Evolutionary conservation across 2,329 filamentous ascomycete genomes (phyloP).

Genomic region (Tolypocladium endophyticum): DNA sequence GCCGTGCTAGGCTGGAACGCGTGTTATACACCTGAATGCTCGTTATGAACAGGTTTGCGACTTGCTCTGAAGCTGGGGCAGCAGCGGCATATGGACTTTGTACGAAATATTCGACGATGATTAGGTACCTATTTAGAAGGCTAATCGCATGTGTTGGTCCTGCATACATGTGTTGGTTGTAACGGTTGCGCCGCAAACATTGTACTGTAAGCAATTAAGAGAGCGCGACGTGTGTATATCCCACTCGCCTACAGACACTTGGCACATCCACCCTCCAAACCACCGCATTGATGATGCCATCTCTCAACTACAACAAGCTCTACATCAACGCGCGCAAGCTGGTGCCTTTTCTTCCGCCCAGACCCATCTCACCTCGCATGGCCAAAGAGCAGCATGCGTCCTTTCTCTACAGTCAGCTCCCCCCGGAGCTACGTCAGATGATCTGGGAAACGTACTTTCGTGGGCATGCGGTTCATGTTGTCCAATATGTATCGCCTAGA

Average conservation of each 20-base stretch:
- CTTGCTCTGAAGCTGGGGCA: background rate
- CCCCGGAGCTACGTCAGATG: slow-evolving; percentile 6
- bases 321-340: slow-evolving; percentile 5
- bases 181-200: background rate
- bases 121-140: background rate
- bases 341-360: slow-evolving; percentile 6
- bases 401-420: slow-evolving; percentile 4
- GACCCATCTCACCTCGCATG: slow-evolving; percentile 6
- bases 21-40: background rate
- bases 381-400: slow-evolving; percentile 6
- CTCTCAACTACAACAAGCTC: slow-evolving; percentile 3
- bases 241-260: background rate
- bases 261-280: background rate
- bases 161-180: background rate
- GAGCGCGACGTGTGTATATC: background rate
- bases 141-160: no score
- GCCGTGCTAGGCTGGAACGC: background rate
- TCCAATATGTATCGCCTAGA: background rate
- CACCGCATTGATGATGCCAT: slow-evolving; percentile 1
- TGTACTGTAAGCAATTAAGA: background rate
- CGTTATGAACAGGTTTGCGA: background rate
- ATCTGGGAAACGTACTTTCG: slow-evolving; percentile 7
- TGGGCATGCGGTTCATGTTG: slow-evolving; percentile 6
- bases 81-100: background rate
- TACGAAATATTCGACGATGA: background rate